phyloP scores from a whole-genome alignment of 371 early-diverging fungal species.

The Syncephalastrum sp. region DNA sequence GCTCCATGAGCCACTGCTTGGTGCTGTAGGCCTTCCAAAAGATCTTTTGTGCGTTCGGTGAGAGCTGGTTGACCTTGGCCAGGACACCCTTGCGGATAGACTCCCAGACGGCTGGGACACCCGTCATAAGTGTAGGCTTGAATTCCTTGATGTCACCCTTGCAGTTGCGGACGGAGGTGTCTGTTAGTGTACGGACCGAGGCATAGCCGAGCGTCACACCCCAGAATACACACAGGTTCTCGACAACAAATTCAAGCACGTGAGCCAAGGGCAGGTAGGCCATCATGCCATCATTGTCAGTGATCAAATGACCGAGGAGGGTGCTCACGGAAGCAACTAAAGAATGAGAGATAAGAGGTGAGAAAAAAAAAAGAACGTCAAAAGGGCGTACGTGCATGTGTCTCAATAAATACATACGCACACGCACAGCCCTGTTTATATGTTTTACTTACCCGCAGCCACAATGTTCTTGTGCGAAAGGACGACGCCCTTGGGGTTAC shows the following conservation, averaged over 20 bases:
- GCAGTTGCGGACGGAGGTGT: conserved; percentile 72
- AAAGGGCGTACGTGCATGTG: neutral
- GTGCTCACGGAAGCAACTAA: conserved; percentile 55
- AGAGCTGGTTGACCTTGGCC: conserved; percentile 40
- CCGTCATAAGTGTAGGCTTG: conserved; percentile 76
- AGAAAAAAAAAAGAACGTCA: conserved; percentile 2
- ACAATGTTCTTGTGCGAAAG: conserved; percentile 85
- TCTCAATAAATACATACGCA: neutral
- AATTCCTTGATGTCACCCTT: conserved; percentile 72
- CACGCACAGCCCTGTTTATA: neutral
- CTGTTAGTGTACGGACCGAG: conserved; percentile 58
- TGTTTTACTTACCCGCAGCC: conserved; percentile 51
- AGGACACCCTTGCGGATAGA: conserved; percentile 70
- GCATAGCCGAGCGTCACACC: conserved; percentile 81
- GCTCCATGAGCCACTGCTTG: conserved; percentile 55
- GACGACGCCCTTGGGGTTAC: conserved; percentile 89
- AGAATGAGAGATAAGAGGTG: neutral
- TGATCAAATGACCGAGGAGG: conserved; percentile 33
- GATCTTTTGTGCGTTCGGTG: conserved; percentile 33
- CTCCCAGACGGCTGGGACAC: conserved; percentile 81
- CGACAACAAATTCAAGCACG: conserved; percentile 80
- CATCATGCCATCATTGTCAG: conserved; percentile 58
- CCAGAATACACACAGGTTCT: conserved; percentile 62
- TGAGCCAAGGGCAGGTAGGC: conserved; percentile 94
- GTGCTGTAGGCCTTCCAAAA: conserved; percentile 56